Base-by-base conservation (phyloP, 169 alveolate species). In the Cryptosporidium andersoni region DNA sequence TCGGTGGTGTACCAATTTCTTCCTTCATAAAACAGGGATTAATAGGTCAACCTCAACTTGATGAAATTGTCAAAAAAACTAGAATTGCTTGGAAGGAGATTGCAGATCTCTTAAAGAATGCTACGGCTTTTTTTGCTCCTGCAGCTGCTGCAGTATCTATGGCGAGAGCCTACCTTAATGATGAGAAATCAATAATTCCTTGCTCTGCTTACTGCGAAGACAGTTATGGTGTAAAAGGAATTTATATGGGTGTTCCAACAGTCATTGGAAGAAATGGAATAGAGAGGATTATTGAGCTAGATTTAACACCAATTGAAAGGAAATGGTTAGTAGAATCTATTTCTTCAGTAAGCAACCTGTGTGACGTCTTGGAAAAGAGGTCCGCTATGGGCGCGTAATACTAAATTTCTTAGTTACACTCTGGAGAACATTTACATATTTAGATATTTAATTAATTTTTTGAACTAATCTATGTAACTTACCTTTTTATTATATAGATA, bases 241-340 rank as follows among this genome's bases (percentile, higher is more conserved):
- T 89, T 43, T 89, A 90, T 60, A 91, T 89, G 64, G 95, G 95
- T n/a, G 94, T 92, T 62, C 95, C 94, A 49, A 81, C 92, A 49
- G 60, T 92, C n/a, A 88, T 92, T 55, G 94, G 94, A 42, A 81
- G 64, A 56, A 82, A 88, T 51, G 95, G 95, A 12, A 91, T 92
- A 25, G 94, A 92, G 62, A 82, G 89, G 63, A 49, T 92, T 16
- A 60, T 92, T 7, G 90, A 85, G 48, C 53, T 92, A 65, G 91
- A 90, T 37, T 82, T 92, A 43, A 89, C 93, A 58, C 85, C 85
- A 43, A 12, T 74, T n/a, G 85, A 74, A 48, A 66, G 60, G 47
- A 74, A 56, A 64, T 63, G 55, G 8, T 68, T 74, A 5, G 49
- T 7, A 6, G 85, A 74, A n/a, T 74, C 85, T 12, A 60, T 74